A percentile compares a stretch with the other conserved stretches of the same genome.
phyloP scores from a whole-genome alignment of 129 eudicot species.

The Oenanthe sinensis region DNA sequence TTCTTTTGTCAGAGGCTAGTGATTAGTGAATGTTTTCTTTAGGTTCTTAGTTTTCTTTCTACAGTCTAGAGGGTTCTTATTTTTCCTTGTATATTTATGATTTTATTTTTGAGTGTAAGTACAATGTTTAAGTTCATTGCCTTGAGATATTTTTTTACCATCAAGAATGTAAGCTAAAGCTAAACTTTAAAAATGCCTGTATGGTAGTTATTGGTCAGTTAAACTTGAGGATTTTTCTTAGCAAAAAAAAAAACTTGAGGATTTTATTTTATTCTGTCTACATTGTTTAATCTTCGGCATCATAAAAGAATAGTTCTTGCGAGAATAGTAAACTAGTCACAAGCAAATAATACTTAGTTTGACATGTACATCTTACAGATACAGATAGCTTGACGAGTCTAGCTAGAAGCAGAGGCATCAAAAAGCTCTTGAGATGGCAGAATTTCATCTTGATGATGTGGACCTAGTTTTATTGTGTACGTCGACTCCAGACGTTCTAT shows the following conservation, averaged over 20 bases:
- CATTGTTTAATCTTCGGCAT: neutral
- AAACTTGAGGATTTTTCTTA: too few relatives aligned
- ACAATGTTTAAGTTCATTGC: neutral
- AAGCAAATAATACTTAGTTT: neutral
- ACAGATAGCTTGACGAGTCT: slow-evolving; percentile 61
- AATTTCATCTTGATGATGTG: slow-evolving; percentile 73
- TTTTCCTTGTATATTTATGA: neutral
- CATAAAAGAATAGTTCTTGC: neutral
- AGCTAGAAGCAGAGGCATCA: slow-evolving; percentile 74
- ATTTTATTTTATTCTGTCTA: neutral
- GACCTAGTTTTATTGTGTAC: slow-evolving; percentile 88
- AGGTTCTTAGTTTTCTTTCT: neutral
- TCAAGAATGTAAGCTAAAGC: neutral
- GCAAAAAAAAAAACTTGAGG: too few relatives aligned
- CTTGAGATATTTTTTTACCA: neutral
- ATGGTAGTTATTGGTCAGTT: neutral
- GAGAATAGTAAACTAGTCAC: neutral
- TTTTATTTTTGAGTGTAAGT: neutral
- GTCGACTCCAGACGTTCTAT: slow-evolving; percentile 82
- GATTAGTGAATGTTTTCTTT: neutral
- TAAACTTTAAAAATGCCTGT: too few relatives aligned
- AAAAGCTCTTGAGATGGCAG: slow-evolving; percentile 92
- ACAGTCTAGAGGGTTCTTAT: neutral
- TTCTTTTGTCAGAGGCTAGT: too few relatives aligned
- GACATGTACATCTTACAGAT: slow-evolving; percentile 32